These are phyloP conservation scores for Ramaria rubella DNA, from an alignment of 768 basidiomycete species.

Conservation along the genomic window DNA sequence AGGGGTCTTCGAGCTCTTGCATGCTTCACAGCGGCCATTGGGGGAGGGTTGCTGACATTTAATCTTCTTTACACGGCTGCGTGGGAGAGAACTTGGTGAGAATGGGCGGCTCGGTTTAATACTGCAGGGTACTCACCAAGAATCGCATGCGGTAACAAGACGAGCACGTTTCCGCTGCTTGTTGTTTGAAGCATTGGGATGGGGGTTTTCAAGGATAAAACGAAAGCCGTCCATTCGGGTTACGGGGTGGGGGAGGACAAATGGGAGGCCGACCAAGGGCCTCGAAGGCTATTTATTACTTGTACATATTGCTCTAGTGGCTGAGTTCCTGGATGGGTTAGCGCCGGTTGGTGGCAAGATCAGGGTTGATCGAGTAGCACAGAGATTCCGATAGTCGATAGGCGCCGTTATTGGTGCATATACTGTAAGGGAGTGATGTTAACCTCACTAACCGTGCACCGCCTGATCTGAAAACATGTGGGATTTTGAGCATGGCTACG, in stretches of 20 bases:
- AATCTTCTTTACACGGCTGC: constrained; percentile 84
- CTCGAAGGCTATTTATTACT: not conserved
- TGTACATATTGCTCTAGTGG: not conserved
- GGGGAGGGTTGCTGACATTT: constrained; percentile 72
- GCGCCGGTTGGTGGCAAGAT: too few species aligned
- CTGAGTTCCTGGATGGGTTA: not conserved
- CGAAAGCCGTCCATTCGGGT: constrained; percentile 83
- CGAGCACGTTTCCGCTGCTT: constrained; percentile 67
- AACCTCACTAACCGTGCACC: too few species aligned
- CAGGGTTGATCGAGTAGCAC: too few species aligned
- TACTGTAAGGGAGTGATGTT: too few species aligned
- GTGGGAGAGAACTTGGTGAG: constrained; percentile 4
- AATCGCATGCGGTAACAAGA: constrained; percentile 85
- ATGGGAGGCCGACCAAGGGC: not conserved
- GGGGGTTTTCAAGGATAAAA: constrained; percentile 85
- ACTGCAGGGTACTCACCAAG: constrained; percentile 50
- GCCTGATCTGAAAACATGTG: too few species aligned
- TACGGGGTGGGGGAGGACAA: constrained; percentile 3
- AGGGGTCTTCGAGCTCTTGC: constrained; percentile 58
- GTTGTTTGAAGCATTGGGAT: constrained; percentile 44
- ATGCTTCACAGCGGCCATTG: constrained; percentile 72
- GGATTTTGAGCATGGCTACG: too few species aligned
- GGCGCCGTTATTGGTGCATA: too few species aligned
- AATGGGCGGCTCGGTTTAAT: constrained; percentile 12
- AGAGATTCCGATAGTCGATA: constrained; percentile 42